Base-by-base conservation (phyloP, 164 flowering plant genomes). In the Euptelea pleiosperma region DNA sequence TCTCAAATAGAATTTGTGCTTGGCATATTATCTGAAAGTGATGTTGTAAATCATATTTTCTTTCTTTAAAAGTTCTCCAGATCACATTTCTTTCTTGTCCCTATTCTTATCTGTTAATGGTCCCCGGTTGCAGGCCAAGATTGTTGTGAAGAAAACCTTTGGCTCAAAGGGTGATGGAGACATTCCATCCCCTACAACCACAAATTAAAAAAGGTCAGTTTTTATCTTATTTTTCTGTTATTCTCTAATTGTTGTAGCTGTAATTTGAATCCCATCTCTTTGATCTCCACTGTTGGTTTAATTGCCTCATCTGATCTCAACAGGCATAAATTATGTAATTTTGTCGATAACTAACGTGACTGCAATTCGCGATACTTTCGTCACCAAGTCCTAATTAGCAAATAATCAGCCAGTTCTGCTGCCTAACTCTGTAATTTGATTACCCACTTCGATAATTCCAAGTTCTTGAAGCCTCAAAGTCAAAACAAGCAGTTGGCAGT, bases 51-150 rank as follows among this genome's bases (percentile, higher is more conserved):
- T 58, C 52, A 18, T 14, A 26, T 43, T 39, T 19, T 55, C 24
- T 45, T 45, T 55, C 36, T 54, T 11, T 56, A 48, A 61, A 68
- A 57, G 54, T 40, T 63, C 14, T 10, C 25, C n/a, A 35, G 31
- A 45, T 31, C 41, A 25, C 45, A 19, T 49, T 35, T 31, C 43
- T 34, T 40, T 1, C 47, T 57, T 58, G 62, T 64, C 41, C 28
- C 16, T 52, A 18, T 28, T 35, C 60, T 65, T 21, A 60, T 59
- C 48, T 46, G 36, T 47, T 46, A 45, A 18, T 52, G 58, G 69
- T 53, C 54, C 63, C 64, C 33, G 1, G 2, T 65, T 41, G 58
- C 69, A 44, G 63, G 58, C 35, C 29, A 22, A 55, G 44, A 45
- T 57, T 54, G 60, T 40, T 28, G 35, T 12, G 24, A 52, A 35